A percentile compares a stretch with the other conserved stretches of the same genome.
Evolutionary conservation across 768 basidiomycete genomes (phyloP).

Genomic region (Rhizopogon salebrosus): DNA sequence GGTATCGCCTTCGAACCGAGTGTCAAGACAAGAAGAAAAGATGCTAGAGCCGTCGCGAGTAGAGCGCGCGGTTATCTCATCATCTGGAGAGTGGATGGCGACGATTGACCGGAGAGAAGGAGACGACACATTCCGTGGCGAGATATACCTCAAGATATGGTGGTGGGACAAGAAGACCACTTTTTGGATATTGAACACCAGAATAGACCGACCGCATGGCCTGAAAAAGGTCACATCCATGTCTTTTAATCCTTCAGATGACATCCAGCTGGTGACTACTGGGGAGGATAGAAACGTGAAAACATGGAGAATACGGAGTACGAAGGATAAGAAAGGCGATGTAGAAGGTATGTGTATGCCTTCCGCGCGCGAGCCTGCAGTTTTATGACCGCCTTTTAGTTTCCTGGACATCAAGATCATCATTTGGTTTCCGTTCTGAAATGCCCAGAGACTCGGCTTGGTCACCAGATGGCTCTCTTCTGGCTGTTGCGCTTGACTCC

Average conservation of each 20-base stretch:
- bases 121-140: conserved; percentile 58
- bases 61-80: conserved; percentile 60
- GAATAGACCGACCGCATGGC: conserved; percentile 87
- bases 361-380: background rate
- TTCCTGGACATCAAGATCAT: conserved; percentile 79
- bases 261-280: conserved; percentile 59
- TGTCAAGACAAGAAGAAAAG: conserved; percentile 78
- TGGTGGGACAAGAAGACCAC: conserved; percentile 63
- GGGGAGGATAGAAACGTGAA: conserved; percentile 75
- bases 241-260: conserved; percentile 56
- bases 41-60: conserved; percentile 72
- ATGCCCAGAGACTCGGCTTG: conserved; percentile 64
- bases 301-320: conserved; percentile 64
- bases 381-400: conserved; percentile 12
- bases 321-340: conserved; percentile 39
- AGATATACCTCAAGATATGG: conserved; percentile 89
- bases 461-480: conserved; percentile 82
- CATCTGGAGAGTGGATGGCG: conserved; percentile 85
- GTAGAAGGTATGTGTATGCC: conserved; percentile 43
- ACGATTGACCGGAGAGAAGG: conserved; percentile 76
- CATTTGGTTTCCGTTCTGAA: conserved; percentile 63
- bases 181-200: conserved; percentile 77
- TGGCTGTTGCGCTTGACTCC: conserved; percentile 66
- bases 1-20: conserved; percentile 87
- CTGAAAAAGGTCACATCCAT: conserved; percentile 53